Base-by-base conservation (phyloP, 306 rosid genomes). In the Rosa rugosa region DNA sequence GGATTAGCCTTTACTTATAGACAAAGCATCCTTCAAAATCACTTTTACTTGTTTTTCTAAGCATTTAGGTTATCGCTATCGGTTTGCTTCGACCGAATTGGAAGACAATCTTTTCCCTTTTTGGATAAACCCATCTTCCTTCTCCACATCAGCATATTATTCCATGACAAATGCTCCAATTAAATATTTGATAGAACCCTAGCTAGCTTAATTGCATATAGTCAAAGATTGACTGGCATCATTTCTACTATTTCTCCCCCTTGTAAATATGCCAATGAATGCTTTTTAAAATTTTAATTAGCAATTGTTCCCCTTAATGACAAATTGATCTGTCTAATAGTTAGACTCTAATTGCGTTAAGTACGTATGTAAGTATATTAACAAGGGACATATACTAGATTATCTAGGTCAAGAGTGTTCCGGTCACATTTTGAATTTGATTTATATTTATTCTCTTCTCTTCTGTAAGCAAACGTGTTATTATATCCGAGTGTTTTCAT, bases 91-190 rank as follows among this genome's bases (percentile, higher is more conserved):
- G 14, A 44, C 44, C 23, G 59, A 42, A 59, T 2, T 44, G 13
- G 27, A 25, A 9, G 27, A 22, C 71, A 75, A 75, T 75, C 3
- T 44, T 60, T 75, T 8, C 25, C 27, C 45, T 54, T 22, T 62
- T 31, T 34, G 45, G 46, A 44, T 22, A 60, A 60, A 74, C 54
- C 16, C 42, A 22, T n/a, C 71, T 31, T 60, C 11, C 13, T 3
- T 75, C 69, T 75, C 57, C 70, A 75, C 31, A n/a, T 60, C 18
- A 75, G 78, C 44, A 1, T 31, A 31, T 31, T 14, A 31, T 11
- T 72, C 8, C 34, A 50, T n/a, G 16, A 40, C 46, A 57, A 51
- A 44, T 75, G 78, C 70, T 44, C 31, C 31, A 0, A 44, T 64
- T 40, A 51, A 62, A 14, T 46, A 22, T 31, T 31, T 31, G 34